phyloP scores from a whole-genome alignment of 2,329 filamentous ascomycete genomes.

The Thermomyces lanuginosus region DNA sequence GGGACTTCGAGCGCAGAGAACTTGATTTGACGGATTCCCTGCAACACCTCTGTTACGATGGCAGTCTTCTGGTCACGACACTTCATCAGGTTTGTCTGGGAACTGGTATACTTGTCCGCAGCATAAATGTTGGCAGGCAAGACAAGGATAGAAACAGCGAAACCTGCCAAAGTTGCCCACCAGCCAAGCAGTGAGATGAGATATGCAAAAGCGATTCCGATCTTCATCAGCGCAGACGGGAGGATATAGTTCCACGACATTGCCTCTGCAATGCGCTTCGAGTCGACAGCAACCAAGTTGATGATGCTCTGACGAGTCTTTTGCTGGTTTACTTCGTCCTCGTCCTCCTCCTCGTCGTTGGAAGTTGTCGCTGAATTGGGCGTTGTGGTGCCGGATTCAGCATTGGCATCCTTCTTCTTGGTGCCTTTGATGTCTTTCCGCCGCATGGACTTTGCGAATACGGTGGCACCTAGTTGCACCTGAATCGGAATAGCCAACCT shows the following conservation, averaged over 20 bases:
- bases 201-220: conserved; percentile 50
- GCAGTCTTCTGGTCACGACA: conserved; percentile 58
- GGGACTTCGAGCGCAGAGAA: conserved; percentile 60
- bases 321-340: conserved; percentile 34
- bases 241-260: conserved; percentile 50
- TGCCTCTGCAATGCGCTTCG: conserved; percentile 53
- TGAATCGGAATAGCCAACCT: conserved; percentile 48
- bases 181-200: conserved; percentile 56
- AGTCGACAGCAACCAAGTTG: conserved; percentile 64
- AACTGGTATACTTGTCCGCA: conserved; percentile 46
- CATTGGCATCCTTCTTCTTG: conserved; percentile 23
- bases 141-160: conserved; percentile 46
- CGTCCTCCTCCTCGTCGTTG: conserved; percentile 22
- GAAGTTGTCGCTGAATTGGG: no score
- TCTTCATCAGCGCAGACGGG: conserved; percentile 43
- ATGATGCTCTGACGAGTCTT: conserved; percentile 52
- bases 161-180: conserved; percentile 49
- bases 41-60: conserved; percentile 58
- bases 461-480: conserved; percentile 50
- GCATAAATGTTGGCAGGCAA: conserved; percentile 53
- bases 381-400: conserved; percentile 14
- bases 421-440: conserved; percentile 56
- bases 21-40: conserved; percentile 72
- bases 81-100: conserved; percentile 58
- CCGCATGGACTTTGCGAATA: conserved; percentile 59